These are phyloP conservation scores for Quercus aquifolioides DNA, from an alignment of 306 rosid genomes.

Conservation along the genomic window DNA sequence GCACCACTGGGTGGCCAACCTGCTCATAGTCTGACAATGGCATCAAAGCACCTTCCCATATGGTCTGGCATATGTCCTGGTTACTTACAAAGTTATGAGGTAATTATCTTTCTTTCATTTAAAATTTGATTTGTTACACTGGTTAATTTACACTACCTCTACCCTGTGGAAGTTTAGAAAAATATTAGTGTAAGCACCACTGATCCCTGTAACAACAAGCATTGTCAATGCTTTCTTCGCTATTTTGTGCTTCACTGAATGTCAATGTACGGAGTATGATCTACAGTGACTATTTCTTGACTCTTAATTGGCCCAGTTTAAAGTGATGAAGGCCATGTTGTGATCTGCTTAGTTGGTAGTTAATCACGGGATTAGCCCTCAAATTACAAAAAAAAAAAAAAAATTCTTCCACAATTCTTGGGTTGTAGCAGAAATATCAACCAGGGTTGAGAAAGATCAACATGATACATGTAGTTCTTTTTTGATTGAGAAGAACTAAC, in stretches of 20 bases:
- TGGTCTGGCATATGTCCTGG: constrained; percentile 33
- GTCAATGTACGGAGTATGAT: not conserved
- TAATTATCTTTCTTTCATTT: not conserved
- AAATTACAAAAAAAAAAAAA: not conserved
- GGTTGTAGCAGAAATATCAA: not conserved
- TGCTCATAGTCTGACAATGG: constrained; percentile 15
- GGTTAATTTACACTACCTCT: not conserved
- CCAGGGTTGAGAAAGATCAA: not conserved
- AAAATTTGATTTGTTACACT: not conserved
- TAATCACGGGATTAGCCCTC: not conserved
- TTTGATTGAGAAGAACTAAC: not conserved
- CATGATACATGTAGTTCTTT: not conserved
- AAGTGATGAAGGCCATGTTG: not conserved
- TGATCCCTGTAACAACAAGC: not conserved
- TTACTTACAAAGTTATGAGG: constrained; percentile 30
- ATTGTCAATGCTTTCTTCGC: not conserved
- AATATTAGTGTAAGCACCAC: not conserved
- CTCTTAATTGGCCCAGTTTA: not conserved
- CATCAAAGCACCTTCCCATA: constrained; percentile 12
- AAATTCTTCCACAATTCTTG: not conserved
- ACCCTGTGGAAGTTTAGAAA: not conserved
- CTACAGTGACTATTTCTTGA: not conserved
- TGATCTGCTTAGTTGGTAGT: not conserved
- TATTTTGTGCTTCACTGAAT: not conserved
- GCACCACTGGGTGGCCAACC: constrained; percentile 11